A percentile compares a stretch with the other conserved stretches of the same genome.
Conservation (phyloP, 2,329 filamentous ascomycete species). For the Alternaria triticina region DNA sequence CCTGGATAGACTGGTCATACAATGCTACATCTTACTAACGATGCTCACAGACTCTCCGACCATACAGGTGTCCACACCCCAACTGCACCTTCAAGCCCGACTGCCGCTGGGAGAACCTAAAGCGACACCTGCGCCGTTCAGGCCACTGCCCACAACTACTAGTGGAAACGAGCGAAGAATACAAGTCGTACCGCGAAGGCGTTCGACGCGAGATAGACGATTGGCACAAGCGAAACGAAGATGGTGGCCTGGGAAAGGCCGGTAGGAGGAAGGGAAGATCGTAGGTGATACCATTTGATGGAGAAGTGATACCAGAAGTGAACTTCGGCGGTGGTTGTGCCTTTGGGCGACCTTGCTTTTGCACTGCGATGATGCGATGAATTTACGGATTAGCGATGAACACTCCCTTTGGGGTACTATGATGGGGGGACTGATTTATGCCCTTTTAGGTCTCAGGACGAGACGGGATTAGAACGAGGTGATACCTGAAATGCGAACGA, state of each 20-base stretch:
- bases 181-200: constrained; percentile 42
- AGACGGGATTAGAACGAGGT: neutral
- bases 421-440: neutral
- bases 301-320: neutral
- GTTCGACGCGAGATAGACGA: constrained; percentile 43
- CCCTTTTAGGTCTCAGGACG: neutral
- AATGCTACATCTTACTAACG: neutral
- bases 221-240: constrained; percentile 40
- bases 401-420: neutral
- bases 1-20: neutral
- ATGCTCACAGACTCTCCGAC: constrained; percentile 36
- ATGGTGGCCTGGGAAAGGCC: constrained; percentile 23
- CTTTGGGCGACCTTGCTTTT: neutral
- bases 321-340: neutral
- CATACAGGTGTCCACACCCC: constrained; percentile 45
- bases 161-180: constrained; percentile 40
- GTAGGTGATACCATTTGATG: neutral
- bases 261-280: constrained; percentile 28
- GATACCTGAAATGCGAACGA: neutral
- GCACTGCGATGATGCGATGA: neutral
- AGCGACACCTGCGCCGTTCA: constrained; percentile 46
- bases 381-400: neutral
- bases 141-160: constrained; percentile 46
- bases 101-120: constrained; percentile 49
- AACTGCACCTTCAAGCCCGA: constrained; percentile 48